Conservation (phyloP, 306 rosid genomes). For the Prunus mongolica region DNA sequence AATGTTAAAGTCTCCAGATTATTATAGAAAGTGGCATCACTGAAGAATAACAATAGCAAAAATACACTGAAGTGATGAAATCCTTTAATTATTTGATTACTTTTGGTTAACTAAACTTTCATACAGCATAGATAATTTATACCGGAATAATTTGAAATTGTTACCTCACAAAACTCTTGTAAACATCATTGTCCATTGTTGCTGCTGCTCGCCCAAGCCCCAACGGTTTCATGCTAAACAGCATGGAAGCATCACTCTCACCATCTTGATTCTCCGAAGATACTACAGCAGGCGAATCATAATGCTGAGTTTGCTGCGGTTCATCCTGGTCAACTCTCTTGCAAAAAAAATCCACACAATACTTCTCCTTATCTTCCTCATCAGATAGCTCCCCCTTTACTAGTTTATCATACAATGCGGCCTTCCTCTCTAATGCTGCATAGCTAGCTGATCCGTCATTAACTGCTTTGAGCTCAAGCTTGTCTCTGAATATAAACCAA, state of each 20-base stretch:
- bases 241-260: constrained; percentile 30
- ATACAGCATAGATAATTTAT: neutral
- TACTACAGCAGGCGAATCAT: constrained; percentile 15
- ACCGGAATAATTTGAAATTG: neutral
- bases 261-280: constrained; percentile 41
- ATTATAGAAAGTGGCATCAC: neutral
- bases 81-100: neutral
- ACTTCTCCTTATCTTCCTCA: constrained; percentile 86
- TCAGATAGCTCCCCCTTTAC: constrained; percentile 79
- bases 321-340: constrained; percentile 67
- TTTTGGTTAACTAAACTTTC: neutral
- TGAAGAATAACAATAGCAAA: neutral
- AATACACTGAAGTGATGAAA: neutral
- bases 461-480: constrained; percentile 87
- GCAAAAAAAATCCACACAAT: constrained; percentile 82
- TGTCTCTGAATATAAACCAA: constrained; percentile 57
- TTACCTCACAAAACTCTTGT: constrained; percentile 85
- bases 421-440: constrained; percentile 86
- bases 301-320: constrained; percentile 27
- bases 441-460: constrained; percentile 76
- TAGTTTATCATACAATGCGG: constrained; percentile 71
- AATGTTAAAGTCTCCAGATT: neutral
- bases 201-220: constrained; percentile 61
- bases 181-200: constrained; percentile 49
- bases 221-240: constrained; percentile 46